Evolutionary conservation across 306 rosid genomes (phyloP).

Genomic region (Rubus idaeus): DNA sequence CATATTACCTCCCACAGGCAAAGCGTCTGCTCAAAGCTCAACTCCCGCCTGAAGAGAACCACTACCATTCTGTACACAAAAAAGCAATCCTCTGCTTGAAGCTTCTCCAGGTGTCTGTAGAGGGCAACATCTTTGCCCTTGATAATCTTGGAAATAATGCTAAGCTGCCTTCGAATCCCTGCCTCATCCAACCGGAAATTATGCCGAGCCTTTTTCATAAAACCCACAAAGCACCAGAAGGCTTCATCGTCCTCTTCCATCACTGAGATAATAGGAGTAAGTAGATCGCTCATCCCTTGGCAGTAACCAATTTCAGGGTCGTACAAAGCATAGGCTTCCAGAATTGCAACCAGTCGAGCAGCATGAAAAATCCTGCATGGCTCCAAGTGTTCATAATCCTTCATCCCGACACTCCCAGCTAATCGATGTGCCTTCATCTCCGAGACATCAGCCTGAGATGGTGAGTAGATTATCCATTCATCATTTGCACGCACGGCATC

Average conservation of each 20-base stretch:
- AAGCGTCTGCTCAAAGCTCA: constrained; percentile 28
- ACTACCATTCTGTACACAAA: constrained; percentile 36
- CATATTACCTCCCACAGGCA: constrained; percentile 36
- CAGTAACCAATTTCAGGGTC: constrained; percentile 35
- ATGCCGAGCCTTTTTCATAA: constrained; percentile 34
- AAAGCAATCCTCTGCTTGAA: constrained; percentile 31
- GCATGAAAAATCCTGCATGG: constrained; percentile 27
- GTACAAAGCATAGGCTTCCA: constrained; percentile 27
- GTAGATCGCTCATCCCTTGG: constrained; percentile 35
- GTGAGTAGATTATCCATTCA: constrained; percentile 32
- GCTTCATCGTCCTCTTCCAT: constrained; percentile 33
- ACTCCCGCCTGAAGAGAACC: constrained; percentile 32
- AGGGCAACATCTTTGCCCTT: constrained; percentile 30
- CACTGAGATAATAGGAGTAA: constrained; percentile 28
- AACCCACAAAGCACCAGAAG: constrained; percentile 35
- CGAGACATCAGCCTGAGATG: constrained; percentile 27
- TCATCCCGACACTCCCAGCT: constrained; percentile 23
- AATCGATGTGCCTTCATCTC: constrained; percentile 21
- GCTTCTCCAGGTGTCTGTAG: constrained; percentile 33
- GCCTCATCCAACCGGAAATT: constrained; percentile 30
- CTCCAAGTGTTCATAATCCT: constrained; percentile 28
- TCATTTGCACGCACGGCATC: constrained; percentile 33
- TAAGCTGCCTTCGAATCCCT: constrained; percentile 31
- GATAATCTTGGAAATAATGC: constrained; percentile 28
- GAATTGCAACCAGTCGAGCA: constrained; percentile 29